Evolutionary conservation across 2,329 filamentous ascomycete genomes (phyloP).

Genomic region (Chrysosporium queenslandicum): DNA sequence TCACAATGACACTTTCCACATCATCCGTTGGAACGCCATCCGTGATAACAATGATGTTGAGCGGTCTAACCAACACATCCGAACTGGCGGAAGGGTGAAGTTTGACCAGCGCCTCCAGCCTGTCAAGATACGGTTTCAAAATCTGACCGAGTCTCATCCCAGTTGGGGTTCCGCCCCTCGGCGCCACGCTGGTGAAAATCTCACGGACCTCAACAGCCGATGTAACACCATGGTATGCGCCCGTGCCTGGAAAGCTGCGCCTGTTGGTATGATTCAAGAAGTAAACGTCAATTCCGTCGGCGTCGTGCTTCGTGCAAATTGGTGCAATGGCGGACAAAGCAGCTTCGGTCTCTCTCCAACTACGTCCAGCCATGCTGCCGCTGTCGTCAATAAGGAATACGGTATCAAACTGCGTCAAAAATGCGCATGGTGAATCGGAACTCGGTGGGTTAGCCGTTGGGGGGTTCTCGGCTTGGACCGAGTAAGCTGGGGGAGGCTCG

Average conservation of each 20-base stretch:
- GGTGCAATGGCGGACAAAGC: constrained; percentile 67
- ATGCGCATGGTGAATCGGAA: constrained; percentile 59
- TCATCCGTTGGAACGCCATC: constrained; percentile 78
- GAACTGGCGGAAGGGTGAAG: constrained; percentile 17
- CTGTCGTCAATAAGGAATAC: constrained; percentile 87
- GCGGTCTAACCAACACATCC: constrained; percentile 51
- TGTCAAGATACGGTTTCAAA: constrained; percentile 58
- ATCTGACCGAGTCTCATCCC: constrained; percentile 62
- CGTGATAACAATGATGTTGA: constrained; percentile 89
- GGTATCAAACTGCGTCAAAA: constrained; percentile 73
- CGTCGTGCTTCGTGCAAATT: constrained; percentile 69
- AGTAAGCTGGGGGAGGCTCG: constrained; percentile 1
- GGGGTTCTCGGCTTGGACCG: background rate
- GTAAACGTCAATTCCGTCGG: constrained; percentile 80
- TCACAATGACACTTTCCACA: constrained; percentile 58
- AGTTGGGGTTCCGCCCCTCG: constrained; percentile 61
- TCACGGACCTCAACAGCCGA: constrained; percentile 48
- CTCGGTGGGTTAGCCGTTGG: background rate
- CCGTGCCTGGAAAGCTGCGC: constrained; percentile 34
- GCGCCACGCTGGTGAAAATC: constrained; percentile 61
- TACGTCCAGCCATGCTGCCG: constrained; percentile 68
- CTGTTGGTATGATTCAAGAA: constrained; percentile 62
- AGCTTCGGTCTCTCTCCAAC: constrained; percentile 63
- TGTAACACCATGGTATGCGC: constrained; percentile 57
- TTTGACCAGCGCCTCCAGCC: constrained; percentile 37